Base-by-base conservation (phyloP, 208 protist species). In the Trypanosoma lewisi region DNA sequence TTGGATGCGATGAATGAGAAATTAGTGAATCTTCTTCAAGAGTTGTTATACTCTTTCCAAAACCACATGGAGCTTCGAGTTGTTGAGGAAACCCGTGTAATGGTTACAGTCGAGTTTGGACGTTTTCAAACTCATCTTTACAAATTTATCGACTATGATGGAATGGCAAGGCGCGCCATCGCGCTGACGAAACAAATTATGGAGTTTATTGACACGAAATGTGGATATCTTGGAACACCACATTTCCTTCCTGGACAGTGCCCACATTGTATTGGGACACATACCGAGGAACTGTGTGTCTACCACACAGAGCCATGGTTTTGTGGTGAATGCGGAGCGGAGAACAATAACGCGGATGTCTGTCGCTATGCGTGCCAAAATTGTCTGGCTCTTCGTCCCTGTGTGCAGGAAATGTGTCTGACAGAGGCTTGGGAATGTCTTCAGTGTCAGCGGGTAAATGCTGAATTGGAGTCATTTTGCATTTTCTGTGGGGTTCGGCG, bases 381-480 rank as follows among this genome's bases (percentile, higher is more conserved):
- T 52, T 96, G 86, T 54, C 80, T 92, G 34, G 41, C 77, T 0
- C 64, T 93, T 50, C 82, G 89, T 5, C 78, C 77, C 0, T 64
- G 52, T 9, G 80, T 89, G 49, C 83, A 78, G 68, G 74, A 78
- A n/a, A 21, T 72, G 47, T 62, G 78, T 1, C 75, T 83, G 27
- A 75, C 76, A 9, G 75, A 86, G 47, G 83, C 75, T 67, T 95
- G 85, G 85, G 60, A 76, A 49, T 95, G 89, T 51, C 59, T 27
- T 37, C 25, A 37, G 33, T 93, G 89, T 54, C 56, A 74, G 21
- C 63, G 84, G 9, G 78, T 72, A 9, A 93, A 93, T 66, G 42
- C 87, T n/a, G 70, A 77, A 44, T 85, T 94, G 60, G 90, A 96
- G 75, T 61, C 51, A 27, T 91, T 85, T 59, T 96, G 90, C 61